Conservation (phyloP, 2,329 filamentous ascomycete species). For the Sclerotinia sclerotiorum region DNA sequence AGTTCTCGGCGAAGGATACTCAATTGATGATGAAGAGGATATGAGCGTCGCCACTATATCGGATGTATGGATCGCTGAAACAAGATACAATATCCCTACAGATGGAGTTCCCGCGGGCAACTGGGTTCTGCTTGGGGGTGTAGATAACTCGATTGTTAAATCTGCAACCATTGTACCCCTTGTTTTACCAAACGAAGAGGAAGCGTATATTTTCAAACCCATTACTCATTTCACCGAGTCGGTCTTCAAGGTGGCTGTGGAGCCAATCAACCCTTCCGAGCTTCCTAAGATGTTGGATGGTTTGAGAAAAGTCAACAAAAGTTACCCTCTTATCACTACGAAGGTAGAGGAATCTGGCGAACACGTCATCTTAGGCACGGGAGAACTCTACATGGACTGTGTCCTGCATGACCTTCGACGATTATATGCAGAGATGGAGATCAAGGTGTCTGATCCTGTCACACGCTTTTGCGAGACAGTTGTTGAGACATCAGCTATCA, state of each 20-base stretch:
- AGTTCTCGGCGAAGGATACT: conserved; percentile 93
- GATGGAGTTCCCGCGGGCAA: conserved; percentile 93
- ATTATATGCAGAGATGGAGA: conserved; percentile 98
- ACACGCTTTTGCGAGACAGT: conserved; percentile 98
- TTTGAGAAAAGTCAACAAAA: conserved; percentile 95
- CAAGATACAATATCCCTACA: conserved; percentile 87
- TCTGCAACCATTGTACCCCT: conserved; percentile 85
- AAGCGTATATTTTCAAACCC: conserved; percentile 92
- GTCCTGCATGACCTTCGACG: conserved; percentile 90
- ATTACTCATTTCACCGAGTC: conserved; percentile 95
- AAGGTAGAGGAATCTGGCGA: conserved; percentile 98
- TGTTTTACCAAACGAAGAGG: conserved; percentile 80
- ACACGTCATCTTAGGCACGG: conserved; percentile 91
- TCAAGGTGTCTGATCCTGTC: conserved; percentile 97
- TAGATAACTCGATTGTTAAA: conserved; percentile 98
- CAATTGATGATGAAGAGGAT: conserved; percentile 95
- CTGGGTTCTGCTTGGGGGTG: conserved; percentile 84
- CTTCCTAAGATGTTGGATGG: conserved; percentile 98
- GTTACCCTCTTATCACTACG: conserved; percentile 90
- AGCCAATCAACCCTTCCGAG: conserved; percentile 97
- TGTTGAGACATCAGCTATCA: conserved; percentile 93
- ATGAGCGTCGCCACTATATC: conserved; percentile 85
- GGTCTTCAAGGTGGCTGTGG: conserved; percentile 95
- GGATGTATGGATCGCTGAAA: conserved; percentile 87
- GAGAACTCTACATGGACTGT: conserved; percentile 99